Evolutionary conservation across 345 rosid genomes (phyloP).

Genomic region (Syzygium grande): DNA sequence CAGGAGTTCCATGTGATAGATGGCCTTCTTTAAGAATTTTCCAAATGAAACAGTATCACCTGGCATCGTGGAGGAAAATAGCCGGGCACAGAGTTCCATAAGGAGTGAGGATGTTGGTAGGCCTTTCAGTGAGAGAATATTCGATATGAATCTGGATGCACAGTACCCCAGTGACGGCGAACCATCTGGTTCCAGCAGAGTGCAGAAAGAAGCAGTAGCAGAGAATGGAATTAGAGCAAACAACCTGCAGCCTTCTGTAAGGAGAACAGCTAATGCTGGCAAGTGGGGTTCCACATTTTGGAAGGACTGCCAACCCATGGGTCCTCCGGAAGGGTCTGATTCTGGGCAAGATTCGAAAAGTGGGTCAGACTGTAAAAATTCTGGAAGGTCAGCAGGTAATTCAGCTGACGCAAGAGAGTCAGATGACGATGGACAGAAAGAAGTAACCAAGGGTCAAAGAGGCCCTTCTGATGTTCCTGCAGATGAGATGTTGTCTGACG

Average conservation of each 20-base stretch:
- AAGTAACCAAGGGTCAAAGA: conserved; percentile 40
- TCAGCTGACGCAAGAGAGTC: conserved; percentile 47
- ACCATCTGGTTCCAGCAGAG: conserved; percentile 39
- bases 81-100: conserved; percentile 29
- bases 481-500: conserved; percentile 99
- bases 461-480: conserved; percentile 84
- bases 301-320: conserved; percentile 96
- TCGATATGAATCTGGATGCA: conserved; percentile 68
- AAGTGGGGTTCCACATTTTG: conserved; percentile 97
- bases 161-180: conserved; percentile 73
- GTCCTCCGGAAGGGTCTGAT: conserved; percentile 46
- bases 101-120: conserved; percentile 39
- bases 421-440: conserved; percentile 59
- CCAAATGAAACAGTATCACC: conserved; percentile 48
- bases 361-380: conserved; percentile 36
- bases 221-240: conserved; percentile 26
- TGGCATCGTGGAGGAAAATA: conserved; percentile 53
- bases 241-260: conserved; percentile 50
- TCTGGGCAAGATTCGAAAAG: conserved; percentile 66
- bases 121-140: conserved; percentile 49
- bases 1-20: conserved; percentile 46
- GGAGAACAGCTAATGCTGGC: conserved; percentile 56
- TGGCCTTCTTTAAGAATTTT: conserved; percentile 86
- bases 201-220: conserved; percentile 28
- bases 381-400: conserved; percentile 51